Evolutionary conservation across 2,329 filamentous ascomycete genomes (phyloP).

Genomic region (Anisogramma anomala): DNA sequence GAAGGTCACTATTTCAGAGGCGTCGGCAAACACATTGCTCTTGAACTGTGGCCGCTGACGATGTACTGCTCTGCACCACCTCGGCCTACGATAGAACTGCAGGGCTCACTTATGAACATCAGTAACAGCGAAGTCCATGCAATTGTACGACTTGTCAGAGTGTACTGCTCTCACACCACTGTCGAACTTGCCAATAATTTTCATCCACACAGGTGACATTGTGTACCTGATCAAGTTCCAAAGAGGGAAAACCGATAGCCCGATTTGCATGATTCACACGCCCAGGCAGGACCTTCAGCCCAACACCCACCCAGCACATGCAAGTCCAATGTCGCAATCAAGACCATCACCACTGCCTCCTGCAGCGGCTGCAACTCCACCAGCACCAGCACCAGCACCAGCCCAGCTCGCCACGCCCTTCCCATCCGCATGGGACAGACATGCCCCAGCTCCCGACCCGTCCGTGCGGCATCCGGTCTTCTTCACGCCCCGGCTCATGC

Average conservation of each 20-base stretch:
- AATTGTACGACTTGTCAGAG: no score
- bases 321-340: constrained; percentile 6
- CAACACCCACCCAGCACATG: no score
- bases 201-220: no score
- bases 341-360: constrained; percentile 5
- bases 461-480: constrained; percentile 63
- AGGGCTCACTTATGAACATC: no score
- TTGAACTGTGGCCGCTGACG: background rate
- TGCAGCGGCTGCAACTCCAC: constrained; percentile 17
- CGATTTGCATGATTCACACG: no score
- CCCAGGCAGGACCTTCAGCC: no score
- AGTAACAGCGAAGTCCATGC: no score
- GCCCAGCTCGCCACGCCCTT: constrained; percentile 13
- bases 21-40: background rate
- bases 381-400: constrained; percentile 19
- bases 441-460: constrained; percentile 34
- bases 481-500: constrained; percentile 54
- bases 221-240: no score
- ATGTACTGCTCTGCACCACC: background rate
- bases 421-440: constrained; percentile 20
- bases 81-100: constrained; percentile 3
- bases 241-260: no score
- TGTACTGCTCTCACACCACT: no score
- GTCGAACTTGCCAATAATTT: no score
- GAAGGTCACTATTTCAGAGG: no score